Evolutionary conservation across 345 rosid genomes (phyloP).

Genomic region (Euphorbia peplus): DNA sequence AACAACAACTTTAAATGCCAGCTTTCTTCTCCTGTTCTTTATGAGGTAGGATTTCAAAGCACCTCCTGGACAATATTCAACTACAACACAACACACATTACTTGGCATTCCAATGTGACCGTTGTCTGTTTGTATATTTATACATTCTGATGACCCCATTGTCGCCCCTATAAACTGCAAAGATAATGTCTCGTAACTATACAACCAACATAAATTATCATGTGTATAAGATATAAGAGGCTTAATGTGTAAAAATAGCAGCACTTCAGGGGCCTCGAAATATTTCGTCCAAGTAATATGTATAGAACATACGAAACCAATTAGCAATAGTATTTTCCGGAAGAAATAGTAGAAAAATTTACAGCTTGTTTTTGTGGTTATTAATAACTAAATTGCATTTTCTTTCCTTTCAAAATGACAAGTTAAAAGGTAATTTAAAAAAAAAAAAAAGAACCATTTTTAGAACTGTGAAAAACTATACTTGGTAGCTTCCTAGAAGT

Average conservation of each 20-base stretch:
- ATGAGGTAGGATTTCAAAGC: constrained; percentile 35
- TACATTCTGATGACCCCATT: constrained; percentile 18
- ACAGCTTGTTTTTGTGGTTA: neutral
- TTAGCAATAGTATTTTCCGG: too few relatives aligned
- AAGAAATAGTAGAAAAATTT: neutral
- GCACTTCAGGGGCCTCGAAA: too few relatives aligned
- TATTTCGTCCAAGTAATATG: neutral
- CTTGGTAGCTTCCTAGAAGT: neutral
- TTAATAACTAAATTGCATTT: neutral
- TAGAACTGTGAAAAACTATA: neutral
- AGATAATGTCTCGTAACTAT: neutral
- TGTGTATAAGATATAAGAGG: too few relatives aligned
- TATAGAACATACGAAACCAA: neutral
- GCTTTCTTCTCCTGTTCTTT: constrained; percentile 33
- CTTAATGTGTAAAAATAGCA: too few relatives aligned
- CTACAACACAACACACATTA: constrained; percentile 29
- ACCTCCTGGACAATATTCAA: constrained; percentile 38
- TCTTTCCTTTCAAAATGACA: neutral
- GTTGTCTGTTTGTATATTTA: constrained; percentile 25
- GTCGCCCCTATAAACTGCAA: constrained; percentile 38
- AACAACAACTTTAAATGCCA: constrained; percentile 28
- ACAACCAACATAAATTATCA: neutral
- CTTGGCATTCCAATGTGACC: constrained; percentile 30
- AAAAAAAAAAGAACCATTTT: too few relatives aligned
- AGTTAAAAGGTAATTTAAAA: neutral